phyloP scores from a whole-genome alignment of 305 asterid species.

The Fraxinus velutina region DNA sequence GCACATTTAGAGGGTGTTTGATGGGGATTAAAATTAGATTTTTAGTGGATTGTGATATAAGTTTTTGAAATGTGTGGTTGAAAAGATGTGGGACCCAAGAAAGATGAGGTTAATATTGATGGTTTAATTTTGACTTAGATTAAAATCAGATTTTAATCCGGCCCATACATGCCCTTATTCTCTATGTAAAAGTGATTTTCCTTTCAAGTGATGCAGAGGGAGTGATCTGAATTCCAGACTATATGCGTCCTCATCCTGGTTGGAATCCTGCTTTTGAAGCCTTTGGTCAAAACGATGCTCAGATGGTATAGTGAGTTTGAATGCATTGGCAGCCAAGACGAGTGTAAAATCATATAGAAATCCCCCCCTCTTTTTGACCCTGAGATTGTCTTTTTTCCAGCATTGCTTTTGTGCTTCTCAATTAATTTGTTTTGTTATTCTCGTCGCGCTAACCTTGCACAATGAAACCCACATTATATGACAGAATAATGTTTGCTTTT shows the following conservation, averaged over 20 bases:
- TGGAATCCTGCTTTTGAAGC: not conserved
- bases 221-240: constrained; percentile 1
- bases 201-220: constrained; percentile 12
- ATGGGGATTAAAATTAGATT: too few species aligned
- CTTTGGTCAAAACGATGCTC: not conserved
- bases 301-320: not conserved
- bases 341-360: not conserved
- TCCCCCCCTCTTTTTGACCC: too few species aligned
- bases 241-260: not conserved
- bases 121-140: too few species aligned
- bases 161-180: not conserved
- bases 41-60: too few species aligned
- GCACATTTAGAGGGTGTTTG: too few species aligned
- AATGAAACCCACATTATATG: not conserved
- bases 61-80: too few species aligned
- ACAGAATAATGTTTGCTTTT: not conserved
- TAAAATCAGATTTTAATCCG: too few species aligned
- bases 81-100: too few species aligned
- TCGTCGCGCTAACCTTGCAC: not conserved
- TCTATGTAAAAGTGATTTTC: not conserved
- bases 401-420: not conserved
- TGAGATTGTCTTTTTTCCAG: not conserved
- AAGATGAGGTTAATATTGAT: too few species aligned
- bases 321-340: constrained; percentile 3
- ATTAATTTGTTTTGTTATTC: not conserved